Base-by-base conservation (phyloP, 768 basidiomycete genomes). In the Megacollybia marginata region DNA sequence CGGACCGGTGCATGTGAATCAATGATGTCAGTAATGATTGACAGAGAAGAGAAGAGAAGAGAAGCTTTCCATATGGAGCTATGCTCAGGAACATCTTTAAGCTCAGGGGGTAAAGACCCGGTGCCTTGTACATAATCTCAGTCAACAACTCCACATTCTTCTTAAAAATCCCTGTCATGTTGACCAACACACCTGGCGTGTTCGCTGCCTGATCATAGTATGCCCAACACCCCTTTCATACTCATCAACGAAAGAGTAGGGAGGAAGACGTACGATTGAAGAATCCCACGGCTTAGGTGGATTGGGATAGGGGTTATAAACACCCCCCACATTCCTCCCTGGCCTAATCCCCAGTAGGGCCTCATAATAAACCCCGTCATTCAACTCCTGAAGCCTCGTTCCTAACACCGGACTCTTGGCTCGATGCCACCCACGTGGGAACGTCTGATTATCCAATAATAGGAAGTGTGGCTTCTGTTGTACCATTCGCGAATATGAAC, bases 401-500 rank as follows among this genome's bases (percentile, higher is more conserved):
- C 38, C 48, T 8, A 48, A 20, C n/a, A 54, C 46, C 13, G 46
- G 48, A 28, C 20, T 40, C 15, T 45, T 42, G 2, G 53, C 31
- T 10, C 49, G 49, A 46, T 35, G 40, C 53, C 53, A 54, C 16
- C 50, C 50, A 32, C 47, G 19, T 3, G 53, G 53, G 49, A 54
- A 54, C 8, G 44, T 54, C 35, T 54, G 50, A 43, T 54, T 51
- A 51, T 16, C 31, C 42, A 31, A 54, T 13, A 31, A 51, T 51
- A 13, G 47, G 47, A 6, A 51, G 36, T 11, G 50, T 51, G 9
- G 53, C 47, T 51, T 51, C 34, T 13, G 53, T 54, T 19, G 53
- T 54, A 49, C 54, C 52, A 34, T 55, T 55, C 12, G 54, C 54
- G 38, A 55, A 55, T 9, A 20, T 28, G 35, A 53, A 13, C 34